Evolutionary conservation across 2,329 filamentous ascomycete species (phyloP), one percentile per base, ranked within the genome.

Genomic region (Neurospora sp.): DNA sequence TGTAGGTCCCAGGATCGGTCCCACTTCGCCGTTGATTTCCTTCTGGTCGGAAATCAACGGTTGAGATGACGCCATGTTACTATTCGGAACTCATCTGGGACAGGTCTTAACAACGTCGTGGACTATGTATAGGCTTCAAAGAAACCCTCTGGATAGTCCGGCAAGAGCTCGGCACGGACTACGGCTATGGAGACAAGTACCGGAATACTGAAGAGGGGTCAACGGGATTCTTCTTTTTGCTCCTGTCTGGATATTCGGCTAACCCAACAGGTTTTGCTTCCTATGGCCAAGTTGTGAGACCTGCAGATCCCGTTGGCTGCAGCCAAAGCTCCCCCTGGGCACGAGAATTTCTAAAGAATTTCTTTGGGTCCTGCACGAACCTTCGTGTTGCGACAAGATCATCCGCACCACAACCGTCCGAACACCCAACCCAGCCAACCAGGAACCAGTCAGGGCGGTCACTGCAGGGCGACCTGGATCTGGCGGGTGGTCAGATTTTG

Each of bases 231-330:
- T 62, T 62, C 23, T 62, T 23, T 62, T 62, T 62, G 52, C 17
- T 62, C 52, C 52, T 36, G 52, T 28, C 52, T 62, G 52, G 52
- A 62, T 62, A 33, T 28, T 57, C 23, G 46, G 46, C 23, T 57
- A 62, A 62, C 23, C 15, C 52, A 62, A 17, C 52, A 62, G 28
- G 52, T 62, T 62, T 62, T 33, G 28, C 28, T 62, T 36, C 52
- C 52, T 62, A 62, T 62, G 12, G 72, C 70, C 73, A 73, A 68
- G 37, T 40, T 65, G 52, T 69, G 41, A 38, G 69, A 68, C 57
- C n/a, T 71, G 73, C 72, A 73, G 72, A 72, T 73, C 71, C 43
- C 38, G 43, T 57, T 67, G 71, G 36, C 52, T 52, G 33, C 70
- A 65, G 68, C 69, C 65, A 67, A 46, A 71, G 71, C 68, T 69